These are phyloP conservation scores for Paramicrosporidium saccamoebae DNA, from an alignment of 371 early-diverging fungal genomes.

Conservation along the genomic window DNA sequence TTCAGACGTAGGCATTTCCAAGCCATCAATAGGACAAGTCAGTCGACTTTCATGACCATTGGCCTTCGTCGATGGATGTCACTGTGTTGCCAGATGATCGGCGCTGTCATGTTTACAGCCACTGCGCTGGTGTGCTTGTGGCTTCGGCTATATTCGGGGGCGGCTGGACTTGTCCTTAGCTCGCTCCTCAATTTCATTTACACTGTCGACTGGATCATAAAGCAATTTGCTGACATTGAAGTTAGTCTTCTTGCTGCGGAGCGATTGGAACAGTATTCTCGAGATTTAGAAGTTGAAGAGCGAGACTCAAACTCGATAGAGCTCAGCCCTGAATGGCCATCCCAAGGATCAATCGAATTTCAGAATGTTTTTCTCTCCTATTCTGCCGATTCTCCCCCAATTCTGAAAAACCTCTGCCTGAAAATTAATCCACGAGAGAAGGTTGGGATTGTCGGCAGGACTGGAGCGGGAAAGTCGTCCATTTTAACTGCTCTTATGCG, in stretches of 20 bases:
- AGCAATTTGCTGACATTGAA: constrained; percentile 4
- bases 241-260: constrained; percentile 8
- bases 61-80: constrained; percentile 5
- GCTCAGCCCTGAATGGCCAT: constrained; percentile 13
- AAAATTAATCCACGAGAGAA: constrained; percentile 4
- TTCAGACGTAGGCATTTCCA: no score
- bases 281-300: constrained; percentile 10
- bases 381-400: constrained; percentile 9
- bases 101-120: constrained; percentile 6
- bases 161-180: constrained; percentile 3
- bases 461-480: constrained; percentile 15
- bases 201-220: constrained; percentile 2
- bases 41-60: constrained; percentile 4
- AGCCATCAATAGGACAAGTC: no score
- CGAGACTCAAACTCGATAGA: constrained; percentile 9
- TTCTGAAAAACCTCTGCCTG: constrained; percentile 8
- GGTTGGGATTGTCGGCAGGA: constrained; percentile 13
- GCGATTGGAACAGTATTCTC: constrained; percentile 7
- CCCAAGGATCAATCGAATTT: constrained; percentile 12
- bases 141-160: background rate
- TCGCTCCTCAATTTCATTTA: constrained; percentile 4
- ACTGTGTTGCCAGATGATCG: constrained; percentile 6
- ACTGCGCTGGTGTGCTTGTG: constrained; percentile 3
- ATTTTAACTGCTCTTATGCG: constrained; percentile 12
- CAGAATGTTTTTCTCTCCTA: constrained; percentile 10